These are phyloP conservation scores for Auricularia sp. DNA, from an alignment of 768 basidiomycete species.

Conservation along the genomic window DNA sequence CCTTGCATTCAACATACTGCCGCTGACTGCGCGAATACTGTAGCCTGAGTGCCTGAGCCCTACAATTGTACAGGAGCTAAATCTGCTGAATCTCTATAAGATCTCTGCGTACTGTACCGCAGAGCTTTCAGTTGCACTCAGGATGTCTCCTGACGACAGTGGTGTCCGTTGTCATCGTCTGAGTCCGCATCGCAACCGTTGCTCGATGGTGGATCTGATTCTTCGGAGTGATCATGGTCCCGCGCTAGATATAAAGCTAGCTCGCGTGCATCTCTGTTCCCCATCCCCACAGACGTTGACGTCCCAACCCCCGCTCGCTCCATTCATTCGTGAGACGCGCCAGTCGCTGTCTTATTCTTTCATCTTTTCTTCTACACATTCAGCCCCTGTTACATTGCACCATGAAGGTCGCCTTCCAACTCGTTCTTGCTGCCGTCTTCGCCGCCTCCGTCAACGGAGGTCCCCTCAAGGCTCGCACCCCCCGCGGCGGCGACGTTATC, in stretches of 20 bases:
- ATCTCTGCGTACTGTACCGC: no score
- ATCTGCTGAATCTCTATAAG: no score
- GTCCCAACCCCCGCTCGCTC: not conserved
- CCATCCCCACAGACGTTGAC: constrained; percentile 1
- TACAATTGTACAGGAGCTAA: no score
- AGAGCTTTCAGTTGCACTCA: no score
- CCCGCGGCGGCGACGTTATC: no score
- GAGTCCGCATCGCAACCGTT: not conserved
- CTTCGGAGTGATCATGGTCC: not conserved
- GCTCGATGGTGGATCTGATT: not conserved
- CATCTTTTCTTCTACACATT: not conserved
- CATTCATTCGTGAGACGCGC: not conserved
- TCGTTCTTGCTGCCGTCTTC: not conserved
- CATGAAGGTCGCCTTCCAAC: not conserved
- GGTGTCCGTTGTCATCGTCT: not conserved
- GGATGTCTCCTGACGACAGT: no score
- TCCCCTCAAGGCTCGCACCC: no score
- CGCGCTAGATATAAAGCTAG: not conserved
- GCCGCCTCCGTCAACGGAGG: not conserved
- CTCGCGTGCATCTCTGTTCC: not conserved
- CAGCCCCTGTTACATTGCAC: not conserved
- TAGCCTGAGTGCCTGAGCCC: no score
- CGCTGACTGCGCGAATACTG: no score
- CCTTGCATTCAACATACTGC: no score
- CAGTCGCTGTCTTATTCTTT: not conserved